These are phyloP conservation scores for Panellus pusillus DNA, from an alignment of 768 basidiomycete genomes.

Conservation along the genomic window DNA sequence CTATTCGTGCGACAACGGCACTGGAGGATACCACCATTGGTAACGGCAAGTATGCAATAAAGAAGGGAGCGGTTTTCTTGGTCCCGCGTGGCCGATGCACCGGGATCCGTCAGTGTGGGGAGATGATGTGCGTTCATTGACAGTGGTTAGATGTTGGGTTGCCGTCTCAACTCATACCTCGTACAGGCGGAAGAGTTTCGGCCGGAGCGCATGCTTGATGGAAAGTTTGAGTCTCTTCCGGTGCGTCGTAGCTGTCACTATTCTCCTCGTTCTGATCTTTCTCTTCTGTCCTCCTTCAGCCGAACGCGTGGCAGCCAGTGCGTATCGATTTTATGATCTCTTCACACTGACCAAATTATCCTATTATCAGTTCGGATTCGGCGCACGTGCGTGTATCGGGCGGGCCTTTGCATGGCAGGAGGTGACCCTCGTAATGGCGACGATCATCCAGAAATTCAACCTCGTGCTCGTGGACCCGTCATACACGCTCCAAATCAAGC, in stretches of 20 bases:
- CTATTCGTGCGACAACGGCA: constrained; percentile 33
- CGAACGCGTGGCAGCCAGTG: constrained; percentile 45
- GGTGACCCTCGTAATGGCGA: constrained; percentile 39
- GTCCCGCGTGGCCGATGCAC: constrained; percentile 33
- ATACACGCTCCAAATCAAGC: constrained; percentile 45
- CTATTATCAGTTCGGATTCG: constrained; percentile 18
- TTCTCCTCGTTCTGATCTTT: background rate
- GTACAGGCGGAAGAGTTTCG: constrained; percentile 41
- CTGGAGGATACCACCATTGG: constrained; percentile 38
- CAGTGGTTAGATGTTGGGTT: too few relatives aligned
- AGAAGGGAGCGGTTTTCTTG: constrained; percentile 29
- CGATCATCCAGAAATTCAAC: constrained; percentile 48
- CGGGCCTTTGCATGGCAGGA: constrained; percentile 52
- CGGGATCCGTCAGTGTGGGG: constrained; percentile 49
- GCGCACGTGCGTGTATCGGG: constrained; percentile 31
- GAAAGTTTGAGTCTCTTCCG: constrained; percentile 48
- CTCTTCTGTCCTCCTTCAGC: constrained; percentile 23
- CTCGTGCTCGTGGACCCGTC: constrained; percentile 41
- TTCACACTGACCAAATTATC: constrained; percentile 15
- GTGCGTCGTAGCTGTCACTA: background rate
- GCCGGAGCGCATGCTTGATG: constrained; percentile 52
- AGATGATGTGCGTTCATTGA: constrained; percentile 41
- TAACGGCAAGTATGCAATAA: constrained; percentile 41
- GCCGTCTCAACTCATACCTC: background rate
- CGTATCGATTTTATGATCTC: constrained; percentile 23